phyloP scores from a whole-genome alignment of 1,284 basidiomycete species.

The Ustilago lituana region DNA sequence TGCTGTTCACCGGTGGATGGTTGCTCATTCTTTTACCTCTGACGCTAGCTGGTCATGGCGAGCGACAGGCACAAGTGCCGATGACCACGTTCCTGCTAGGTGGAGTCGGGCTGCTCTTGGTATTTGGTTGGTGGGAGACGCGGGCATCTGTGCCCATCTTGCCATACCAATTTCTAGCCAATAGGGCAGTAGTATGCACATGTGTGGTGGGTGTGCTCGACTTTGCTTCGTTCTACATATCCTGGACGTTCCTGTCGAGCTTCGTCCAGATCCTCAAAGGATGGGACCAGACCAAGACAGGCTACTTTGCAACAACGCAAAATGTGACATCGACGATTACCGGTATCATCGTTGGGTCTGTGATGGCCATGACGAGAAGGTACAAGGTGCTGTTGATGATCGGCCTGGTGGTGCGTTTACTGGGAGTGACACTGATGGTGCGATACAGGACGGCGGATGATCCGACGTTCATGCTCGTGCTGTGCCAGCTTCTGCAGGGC shows the following conservation, averaged over 20 bases:
- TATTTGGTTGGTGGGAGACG: conserved; percentile 69
- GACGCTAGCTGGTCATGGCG: conserved; percentile 70
- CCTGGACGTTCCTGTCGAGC: conserved; percentile 65
- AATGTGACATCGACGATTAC: conserved; percentile 76
- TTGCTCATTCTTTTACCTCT: conserved; percentile 76
- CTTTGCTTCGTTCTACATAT: conserved; percentile 68
- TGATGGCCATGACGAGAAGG: conserved; percentile 72
- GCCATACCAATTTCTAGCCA: conserved; percentile 67
- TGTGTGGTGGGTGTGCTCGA: conserved; percentile 67
- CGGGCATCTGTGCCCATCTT: conserved; percentile 69
- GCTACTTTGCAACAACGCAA: conserved; percentile 65
- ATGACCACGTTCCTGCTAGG: conserved; percentile 61
- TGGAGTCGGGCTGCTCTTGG: conserved; percentile 68
- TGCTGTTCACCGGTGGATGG: conserved; percentile 74
- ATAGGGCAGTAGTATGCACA: conserved; percentile 64
- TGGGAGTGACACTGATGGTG: conserved; percentile 71
- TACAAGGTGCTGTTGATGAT: conserved; percentile 76
- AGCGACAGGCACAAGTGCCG: conserved; percentile 29
- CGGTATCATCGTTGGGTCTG: conserved; percentile 74
- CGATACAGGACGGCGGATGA: conserved; percentile 75
- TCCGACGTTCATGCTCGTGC: conserved; percentile 68
- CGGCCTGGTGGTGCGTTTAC: conserved; percentile 76
- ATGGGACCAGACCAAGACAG: conserved; percentile 64
- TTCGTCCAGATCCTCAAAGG: conserved; percentile 64
- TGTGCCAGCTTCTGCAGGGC: conserved; percentile 76